These are phyloP conservation scores for Haematococcus lacustris DNA, from an alignment of 139 green algal species.

Conservation along the genomic window DNA sequence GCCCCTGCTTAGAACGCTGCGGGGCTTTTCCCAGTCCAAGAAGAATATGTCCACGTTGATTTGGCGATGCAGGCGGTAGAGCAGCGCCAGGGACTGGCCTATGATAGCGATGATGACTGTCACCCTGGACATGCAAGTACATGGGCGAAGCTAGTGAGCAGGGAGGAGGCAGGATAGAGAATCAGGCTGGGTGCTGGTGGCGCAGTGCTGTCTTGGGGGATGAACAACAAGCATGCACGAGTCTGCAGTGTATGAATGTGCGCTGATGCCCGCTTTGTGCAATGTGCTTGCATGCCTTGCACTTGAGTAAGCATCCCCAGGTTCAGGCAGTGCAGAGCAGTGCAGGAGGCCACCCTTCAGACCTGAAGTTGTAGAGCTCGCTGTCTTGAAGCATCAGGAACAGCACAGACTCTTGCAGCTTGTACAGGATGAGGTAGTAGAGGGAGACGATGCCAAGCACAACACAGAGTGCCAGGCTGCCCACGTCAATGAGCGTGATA, in stretches of 20 bases:
- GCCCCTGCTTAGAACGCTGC: conserved; percentile 35
- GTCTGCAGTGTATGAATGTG: no score
- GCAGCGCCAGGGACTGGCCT: conserved; percentile 36
- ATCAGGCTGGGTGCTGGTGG: no score
- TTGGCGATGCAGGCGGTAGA: conserved; percentile 30
- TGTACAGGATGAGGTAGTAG: conserved; percentile 56
- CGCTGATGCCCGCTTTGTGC: no score
- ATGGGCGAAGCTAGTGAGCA: no score
- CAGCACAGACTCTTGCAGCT: conserved; percentile 48
- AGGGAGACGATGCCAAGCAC: conserved; percentile 39
- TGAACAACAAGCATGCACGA: no score
- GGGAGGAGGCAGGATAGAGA: no score
- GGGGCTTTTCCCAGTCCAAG: conserved; percentile 61
- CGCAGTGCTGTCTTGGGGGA: no score
- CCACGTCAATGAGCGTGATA: conserved; percentile 19
- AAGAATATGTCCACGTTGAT: conserved; percentile 52
- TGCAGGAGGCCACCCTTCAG: no score
- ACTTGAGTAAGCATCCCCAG: no score
- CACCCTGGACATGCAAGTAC: conserved; percentile 10
- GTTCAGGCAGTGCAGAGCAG: no score
- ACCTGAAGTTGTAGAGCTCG: conserved; percentile 44
- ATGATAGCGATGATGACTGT: conserved; percentile 47
- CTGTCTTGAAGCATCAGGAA: conserved; percentile 37
- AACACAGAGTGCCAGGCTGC: conserved; percentile 25
- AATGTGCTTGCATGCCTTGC: no score